Evolutionary conservation across 176 grass and related monocot genomes (phyloP).

Genomic region (Oryza glumipatula): DNA sequence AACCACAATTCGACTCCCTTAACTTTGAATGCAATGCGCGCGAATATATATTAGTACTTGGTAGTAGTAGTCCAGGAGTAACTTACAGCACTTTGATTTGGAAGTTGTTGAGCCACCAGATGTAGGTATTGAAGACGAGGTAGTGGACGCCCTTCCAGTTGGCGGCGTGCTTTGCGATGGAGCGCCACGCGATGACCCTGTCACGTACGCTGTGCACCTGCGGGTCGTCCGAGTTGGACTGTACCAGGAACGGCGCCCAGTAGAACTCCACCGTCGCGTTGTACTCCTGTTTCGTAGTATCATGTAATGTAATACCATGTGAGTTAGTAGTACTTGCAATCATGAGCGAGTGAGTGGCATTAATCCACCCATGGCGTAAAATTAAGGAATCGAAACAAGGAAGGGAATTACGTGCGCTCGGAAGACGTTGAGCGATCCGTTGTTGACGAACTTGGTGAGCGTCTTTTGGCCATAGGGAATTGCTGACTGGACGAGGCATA

Average conservation of each 20-base stretch:
- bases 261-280: slow-evolving; percentile 90
- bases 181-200: slow-evolving; percentile 53
- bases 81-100: slow-evolving; percentile 66
- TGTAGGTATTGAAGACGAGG: slow-evolving; percentile 78
- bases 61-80: background rate
- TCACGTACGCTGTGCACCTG: slow-evolving; percentile 61
- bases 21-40: too few relatives aligned
- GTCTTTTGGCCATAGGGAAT: slow-evolving; percentile 53
- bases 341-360: too few relatives aligned
- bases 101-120: slow-evolving; percentile 79
- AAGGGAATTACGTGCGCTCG: slow-evolving; percentile 35
- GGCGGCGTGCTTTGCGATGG: slow-evolving; percentile 60
- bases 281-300: slow-evolving; percentile 47
- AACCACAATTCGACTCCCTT: background rate
- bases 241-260: slow-evolving; percentile 83
- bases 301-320: too few relatives aligned
- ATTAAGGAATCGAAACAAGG: too few relatives aligned
- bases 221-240: slow-evolving; percentile 78
- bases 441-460: slow-evolving; percentile 71
- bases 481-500: slow-evolving; percentile 71
- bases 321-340: too few relatives aligned
- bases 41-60: too few relatives aligned
- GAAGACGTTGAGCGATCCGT: slow-evolving; percentile 76
- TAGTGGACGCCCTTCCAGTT: slow-evolving; percentile 66
- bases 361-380: too few relatives aligned